Conservation (phyloP, 176 grass and related monocot genomes). For the Phoenix dactylifera region DNA sequence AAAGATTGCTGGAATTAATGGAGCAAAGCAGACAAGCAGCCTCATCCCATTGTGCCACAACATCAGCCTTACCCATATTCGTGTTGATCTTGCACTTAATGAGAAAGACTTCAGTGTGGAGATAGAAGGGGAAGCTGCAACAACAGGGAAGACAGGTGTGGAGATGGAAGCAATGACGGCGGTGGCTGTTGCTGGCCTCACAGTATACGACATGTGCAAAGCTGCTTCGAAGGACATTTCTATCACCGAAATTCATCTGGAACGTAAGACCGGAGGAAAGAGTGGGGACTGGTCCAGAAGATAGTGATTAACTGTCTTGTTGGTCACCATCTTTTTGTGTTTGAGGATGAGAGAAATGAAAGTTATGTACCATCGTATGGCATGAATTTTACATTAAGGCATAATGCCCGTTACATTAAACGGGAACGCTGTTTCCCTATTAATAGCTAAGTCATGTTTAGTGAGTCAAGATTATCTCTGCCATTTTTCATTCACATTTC, state of each 20-base stretch:
- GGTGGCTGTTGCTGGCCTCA: conserved; percentile 69
- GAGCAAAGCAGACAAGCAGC: conserved; percentile 81
- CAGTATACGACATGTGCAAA: conserved; percentile 97
- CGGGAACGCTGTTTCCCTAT: too few relatives aligned
- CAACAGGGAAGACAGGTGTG: conserved; percentile 57
- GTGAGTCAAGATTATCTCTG: too few relatives aligned
- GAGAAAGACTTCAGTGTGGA: conserved; percentile 70
- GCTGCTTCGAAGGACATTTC: conserved; percentile 80
- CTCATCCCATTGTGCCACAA: conserved; percentile 87
- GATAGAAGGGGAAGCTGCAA: conserved; percentile 73
- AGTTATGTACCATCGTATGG: too few relatives aligned
- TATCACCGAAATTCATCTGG: conserved; percentile 66
- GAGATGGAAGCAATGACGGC: conserved; percentile 98
- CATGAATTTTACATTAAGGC: too few relatives aligned
- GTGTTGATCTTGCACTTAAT: conserved; percentile 79
- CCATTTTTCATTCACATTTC: too few relatives aligned
- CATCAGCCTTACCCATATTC: conserved; percentile 64
- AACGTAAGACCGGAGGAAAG: conserved; percentile 77
- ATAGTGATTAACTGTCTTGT: conserved; percentile 7
- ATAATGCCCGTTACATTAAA: too few relatives aligned
- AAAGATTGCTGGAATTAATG: conserved; percentile 91
- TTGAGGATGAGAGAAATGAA: too few relatives aligned
- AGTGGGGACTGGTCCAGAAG: conserved; percentile 62
- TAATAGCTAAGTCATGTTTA: too few relatives aligned
- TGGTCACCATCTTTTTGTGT: too few relatives aligned